Evolutionary conservation across 441 rosid species (phyloP), one percentile per base, ranked within the genome.

Genomic region (Corymbia calophylla): DNA sequence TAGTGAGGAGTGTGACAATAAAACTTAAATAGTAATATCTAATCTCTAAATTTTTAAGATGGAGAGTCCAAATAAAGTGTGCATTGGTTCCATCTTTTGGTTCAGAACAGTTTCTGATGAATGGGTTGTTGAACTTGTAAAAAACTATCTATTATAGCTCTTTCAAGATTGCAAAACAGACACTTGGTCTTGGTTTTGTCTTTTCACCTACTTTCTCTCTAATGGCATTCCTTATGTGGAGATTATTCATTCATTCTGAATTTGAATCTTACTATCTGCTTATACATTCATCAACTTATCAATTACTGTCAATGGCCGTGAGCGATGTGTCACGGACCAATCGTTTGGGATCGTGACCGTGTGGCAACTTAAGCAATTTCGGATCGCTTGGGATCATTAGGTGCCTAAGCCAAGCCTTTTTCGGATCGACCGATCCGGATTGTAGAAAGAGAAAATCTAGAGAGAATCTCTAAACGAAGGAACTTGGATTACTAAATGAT

Each of bases 21-120:
- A 88, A 97, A 91, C 92, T 94, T 97, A 54, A 97, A 97, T 92
- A 99, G 99, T 86, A 97, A 91, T 93, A 93, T 95, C 68, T 94
- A 95, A 80, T 90, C 97, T 54, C 64, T 90, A 88, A 91, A 93
- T 16, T 89, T 92, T 94, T 89, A 95, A 96, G 93, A 92, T 92
- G 88, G 99, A 97, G 86, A 95, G 88, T 93, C 91, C 94, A 15
- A 85, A 95, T 89, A 99, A 97, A 93, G 95, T 89, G 96, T 95
- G 91, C 99, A 97, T 93, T 98, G 98, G 99, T 98, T 98, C 92
- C 95, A 98, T 92, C 92, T 98, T 86, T 97, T 97, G 87, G 93
- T 97, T 89, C 91, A 94, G 95, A 93, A 96, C 97, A 87, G 91
- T 98, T 89, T 95, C 94, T 55, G 99, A 97, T 92, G 99, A 99